Evolutionary conservation across 2,329 filamentous ascomycete species (phyloP), one percentile per base, ranked within the genome.

Genomic region (Penicillium sclerotiorum): DNA sequence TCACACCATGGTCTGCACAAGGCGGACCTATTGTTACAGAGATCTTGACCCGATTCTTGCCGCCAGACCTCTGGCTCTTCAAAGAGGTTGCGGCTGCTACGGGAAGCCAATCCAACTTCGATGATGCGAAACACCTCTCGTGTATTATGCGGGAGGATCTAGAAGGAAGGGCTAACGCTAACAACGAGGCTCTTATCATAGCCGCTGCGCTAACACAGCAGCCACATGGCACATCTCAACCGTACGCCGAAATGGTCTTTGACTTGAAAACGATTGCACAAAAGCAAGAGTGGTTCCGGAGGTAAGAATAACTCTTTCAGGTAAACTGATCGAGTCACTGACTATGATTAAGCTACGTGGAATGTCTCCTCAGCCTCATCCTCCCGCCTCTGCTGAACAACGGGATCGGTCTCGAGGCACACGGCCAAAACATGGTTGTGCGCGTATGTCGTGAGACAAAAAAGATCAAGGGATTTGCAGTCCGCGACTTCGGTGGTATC

Each of bases 351-450:
- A 60, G 53, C 23, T 61, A 61, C n/a, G 44, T 57, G 11, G 36
- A 20, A 20, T 12, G 32, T 9, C 38, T 62, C 1, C 51, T 60
- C 4, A 13, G 32, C 1, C 37, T 55, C 13, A 12, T 54, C 17
- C 56, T 62, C 11, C 54, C 52, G 3, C 55, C 59, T 1, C 23
- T 60, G 11, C 49, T 54, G 1, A 32, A 45, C 2, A 36, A 60
- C 23, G 59, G 59, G 4, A 59, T 61, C 15, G 58, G 58, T 2
- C 17, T 52, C 3, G 65, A 88, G 84, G 58, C 76, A 76, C 55
- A 74, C 75, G 45, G 51, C 5, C 59, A 62, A 25, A 62, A 62
- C 20, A 40, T 52, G n/a, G 28, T 57, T 8, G 50, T 36, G 4
- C 56, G 59, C 1, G 33, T 62, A 2, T 57, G 50, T 33, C 51